Conservation (phyloP, 106 monocot genomes). For the Ottelia alismoides region DNA sequence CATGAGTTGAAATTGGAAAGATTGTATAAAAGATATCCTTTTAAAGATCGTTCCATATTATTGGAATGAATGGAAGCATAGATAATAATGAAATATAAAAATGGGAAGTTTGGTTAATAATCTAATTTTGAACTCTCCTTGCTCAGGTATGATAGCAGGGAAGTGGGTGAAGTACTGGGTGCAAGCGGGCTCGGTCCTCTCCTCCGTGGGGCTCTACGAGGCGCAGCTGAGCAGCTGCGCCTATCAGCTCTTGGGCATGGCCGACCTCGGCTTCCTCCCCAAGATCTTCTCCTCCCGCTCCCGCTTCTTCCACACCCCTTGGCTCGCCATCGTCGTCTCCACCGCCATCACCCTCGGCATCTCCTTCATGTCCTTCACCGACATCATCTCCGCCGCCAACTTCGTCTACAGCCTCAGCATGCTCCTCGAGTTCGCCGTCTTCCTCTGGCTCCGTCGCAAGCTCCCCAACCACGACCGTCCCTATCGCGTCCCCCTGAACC, state of each 20-base stretch:
- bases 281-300: conserved; percentile 34
- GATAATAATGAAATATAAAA: too few species aligned
- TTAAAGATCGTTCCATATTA: too few species aligned
- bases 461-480: conserved; percentile 53
- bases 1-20: too few species aligned
- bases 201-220: conserved; percentile 75
- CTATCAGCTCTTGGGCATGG: conserved; percentile 87
- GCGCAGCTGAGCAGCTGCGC: conserved; percentile 76
- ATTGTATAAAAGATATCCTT: too few species aligned
- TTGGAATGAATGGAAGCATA: too few species aligned
- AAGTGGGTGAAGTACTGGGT: conserved; percentile 84
- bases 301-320: conserved; percentile 65
- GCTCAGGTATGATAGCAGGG: conserved; percentile 55
- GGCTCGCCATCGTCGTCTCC: conserved; percentile 56
- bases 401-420: conserved; percentile 84
- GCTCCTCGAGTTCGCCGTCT: conserved; percentile 78
- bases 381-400: conserved; percentile 75
- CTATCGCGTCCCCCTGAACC: conserved; percentile 45
- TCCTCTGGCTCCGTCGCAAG: conserved; percentile 50
- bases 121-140: too few species aligned
- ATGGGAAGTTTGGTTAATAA: too few species aligned
- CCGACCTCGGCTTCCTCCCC: conserved; percentile 71
- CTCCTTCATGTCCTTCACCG: conserved; percentile 68
- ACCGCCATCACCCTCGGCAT: conserved; percentile 59
- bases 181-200: conserved; percentile 60